Conservation (phyloP, 306 rosid species). For the Vicia villosa region DNA sequence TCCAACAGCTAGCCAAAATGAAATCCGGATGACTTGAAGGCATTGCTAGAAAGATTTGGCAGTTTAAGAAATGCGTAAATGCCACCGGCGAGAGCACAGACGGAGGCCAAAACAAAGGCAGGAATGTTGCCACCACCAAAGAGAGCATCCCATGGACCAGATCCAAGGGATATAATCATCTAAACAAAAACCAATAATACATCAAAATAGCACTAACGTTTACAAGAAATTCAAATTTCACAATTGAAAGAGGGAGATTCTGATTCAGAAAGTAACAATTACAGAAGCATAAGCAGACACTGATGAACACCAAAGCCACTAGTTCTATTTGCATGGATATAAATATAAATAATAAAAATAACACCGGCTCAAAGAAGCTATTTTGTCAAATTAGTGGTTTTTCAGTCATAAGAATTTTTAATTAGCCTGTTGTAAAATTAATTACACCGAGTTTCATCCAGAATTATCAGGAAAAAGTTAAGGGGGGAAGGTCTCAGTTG, state of each 20-base stretch:
- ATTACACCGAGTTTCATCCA: neutral
- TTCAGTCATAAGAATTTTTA: neutral
- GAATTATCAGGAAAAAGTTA: neutral
- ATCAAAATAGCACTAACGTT: conserved; percentile 23
- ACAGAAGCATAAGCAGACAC: neutral
- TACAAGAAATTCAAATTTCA: conserved; percentile 17
- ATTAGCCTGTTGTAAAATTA: neutral
- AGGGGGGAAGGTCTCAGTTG: neutral
- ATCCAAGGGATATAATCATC: conserved; percentile 92
- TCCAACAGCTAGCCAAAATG: conserved; percentile 61
- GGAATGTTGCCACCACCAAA: conserved; percentile 93
- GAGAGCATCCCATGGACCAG: conserved; percentile 98
- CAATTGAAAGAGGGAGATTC: neutral
- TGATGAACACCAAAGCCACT: neutral
- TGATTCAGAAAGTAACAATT: conserved; percentile 7
- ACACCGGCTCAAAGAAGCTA: neutral
- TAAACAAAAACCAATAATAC: conserved; percentile 39
- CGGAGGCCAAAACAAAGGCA: conserved; percentile 86
- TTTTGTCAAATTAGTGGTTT: neutral
- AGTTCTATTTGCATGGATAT: neutral
- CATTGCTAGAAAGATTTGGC: conserved; percentile 57
- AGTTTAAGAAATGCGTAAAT: conserved; percentile 66
- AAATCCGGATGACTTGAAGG: conserved; percentile 70
- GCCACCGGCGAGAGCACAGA: conserved; percentile 75
- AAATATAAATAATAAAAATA: neutral